Evolutionary conservation across 163 green algal genomes (phyloP).

Genomic region (Scenedesmus sp.): DNA sequence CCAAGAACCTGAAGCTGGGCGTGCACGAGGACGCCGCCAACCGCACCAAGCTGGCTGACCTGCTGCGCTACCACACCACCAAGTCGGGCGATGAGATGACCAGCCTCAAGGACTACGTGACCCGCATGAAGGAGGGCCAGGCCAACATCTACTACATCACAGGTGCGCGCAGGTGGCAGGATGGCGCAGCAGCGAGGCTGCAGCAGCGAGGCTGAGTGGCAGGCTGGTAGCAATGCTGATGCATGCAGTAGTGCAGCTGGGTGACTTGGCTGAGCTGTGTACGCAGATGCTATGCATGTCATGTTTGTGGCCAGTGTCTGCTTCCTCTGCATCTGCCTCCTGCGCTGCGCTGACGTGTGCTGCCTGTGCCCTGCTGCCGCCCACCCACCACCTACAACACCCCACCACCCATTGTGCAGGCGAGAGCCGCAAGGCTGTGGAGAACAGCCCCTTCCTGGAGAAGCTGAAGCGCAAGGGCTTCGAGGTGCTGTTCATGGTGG

Average conservation of each 20-base stretch:
- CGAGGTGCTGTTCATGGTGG: constrained; percentile 99
- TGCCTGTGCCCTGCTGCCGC: neutral
- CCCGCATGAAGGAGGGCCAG: constrained; percentile 99
- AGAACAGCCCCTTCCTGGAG: constrained; percentile 99
- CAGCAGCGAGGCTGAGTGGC: neutral
- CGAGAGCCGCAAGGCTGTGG: constrained; percentile 95
- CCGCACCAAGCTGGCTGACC: constrained; percentile 94
- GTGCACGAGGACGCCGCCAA: constrained; percentile 92
- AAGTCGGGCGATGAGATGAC: constrained; percentile 99
- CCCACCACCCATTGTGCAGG: constrained; percentile 57
- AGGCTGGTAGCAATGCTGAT: neutral
- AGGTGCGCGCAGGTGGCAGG: constrained; percentile 51
- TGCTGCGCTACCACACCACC: constrained; percentile 98
- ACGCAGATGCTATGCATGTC: neutral
- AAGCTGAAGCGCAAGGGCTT: constrained; percentile 96
- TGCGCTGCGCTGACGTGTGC: neutral
- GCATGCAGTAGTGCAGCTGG: neutral
- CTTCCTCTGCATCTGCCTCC: neutral
- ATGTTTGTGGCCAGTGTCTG: neutral
- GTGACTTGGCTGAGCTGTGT: neutral
- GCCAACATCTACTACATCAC: constrained; percentile 99
- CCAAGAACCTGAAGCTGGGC: constrained; percentile 99
- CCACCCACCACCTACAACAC: neutral
- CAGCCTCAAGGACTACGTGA: constrained; percentile 99
- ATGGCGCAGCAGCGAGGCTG: neutral